phyloP scores from a whole-genome alignment of 2,329 filamentous ascomycete species.

The Claviceps pazoutovae region DNA sequence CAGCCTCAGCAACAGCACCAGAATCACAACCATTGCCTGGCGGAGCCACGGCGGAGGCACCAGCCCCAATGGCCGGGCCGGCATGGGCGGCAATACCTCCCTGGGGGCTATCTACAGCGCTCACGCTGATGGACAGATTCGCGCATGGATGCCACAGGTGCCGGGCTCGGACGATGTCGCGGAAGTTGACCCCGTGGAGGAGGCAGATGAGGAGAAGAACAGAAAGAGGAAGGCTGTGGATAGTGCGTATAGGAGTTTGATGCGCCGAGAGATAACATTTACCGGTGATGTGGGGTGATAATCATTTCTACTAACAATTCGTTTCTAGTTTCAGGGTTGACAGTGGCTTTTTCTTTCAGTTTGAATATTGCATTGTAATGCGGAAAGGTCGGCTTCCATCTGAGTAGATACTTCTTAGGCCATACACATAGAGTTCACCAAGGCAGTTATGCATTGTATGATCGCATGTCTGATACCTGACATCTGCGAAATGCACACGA shows the following conservation, averaged over 20 bases:
- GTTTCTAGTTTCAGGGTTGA: neutral
- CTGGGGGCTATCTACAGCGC: slow-evolving; percentile 57
- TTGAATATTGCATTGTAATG: too few species aligned
- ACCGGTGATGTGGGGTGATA: slow-evolving; percentile 12
- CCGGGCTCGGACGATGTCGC: slow-evolving; percentile 36
- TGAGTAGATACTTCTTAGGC: too few species aligned
- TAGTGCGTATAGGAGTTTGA: slow-evolving; percentile 65
- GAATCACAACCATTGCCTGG: slow-evolving; percentile 68
- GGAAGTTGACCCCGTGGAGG: slow-evolving; percentile 26
- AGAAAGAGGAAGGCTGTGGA: slow-evolving; percentile 67
- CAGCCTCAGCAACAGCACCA: slow-evolving; percentile 30
- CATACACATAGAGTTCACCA: too few species aligned
- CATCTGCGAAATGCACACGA: too few species aligned
- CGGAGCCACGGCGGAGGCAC: slow-evolving; percentile 44
- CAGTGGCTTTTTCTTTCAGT: neutral
- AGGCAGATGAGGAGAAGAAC: slow-evolving; percentile 32
- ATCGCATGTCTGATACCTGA: too few species aligned
- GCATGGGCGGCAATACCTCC: slow-evolving; percentile 40
- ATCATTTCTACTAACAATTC: neutral
- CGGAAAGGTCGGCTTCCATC: too few species aligned
- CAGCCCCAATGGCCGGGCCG: slow-evolving; percentile 30
- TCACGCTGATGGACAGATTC: slow-evolving; percentile 72
- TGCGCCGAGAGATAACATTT: slow-evolving; percentile 57
- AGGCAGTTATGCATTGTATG: too few species aligned
- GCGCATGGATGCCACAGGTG: slow-evolving; percentile 56